These are phyloP conservation scores for Cardamine occulta DNA, from an alignment of 345 rosid genomes.

Conservation along the genomic window DNA sequence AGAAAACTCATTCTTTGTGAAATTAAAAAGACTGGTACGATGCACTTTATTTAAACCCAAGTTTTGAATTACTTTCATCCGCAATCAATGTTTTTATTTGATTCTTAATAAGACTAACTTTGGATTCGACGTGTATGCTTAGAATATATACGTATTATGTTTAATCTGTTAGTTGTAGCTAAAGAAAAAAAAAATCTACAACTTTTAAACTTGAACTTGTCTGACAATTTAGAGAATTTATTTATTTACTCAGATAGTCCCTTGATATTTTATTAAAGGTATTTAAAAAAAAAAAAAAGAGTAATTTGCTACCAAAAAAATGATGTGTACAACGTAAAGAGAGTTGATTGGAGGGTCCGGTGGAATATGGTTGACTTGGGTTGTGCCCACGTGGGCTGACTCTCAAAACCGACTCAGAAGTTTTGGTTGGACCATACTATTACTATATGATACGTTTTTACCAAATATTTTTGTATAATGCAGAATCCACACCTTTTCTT, in stretches of 20 bases:
- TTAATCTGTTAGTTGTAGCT: not conserved
- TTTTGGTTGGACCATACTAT: constrained; percentile 30
- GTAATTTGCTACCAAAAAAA: constrained; percentile 19
- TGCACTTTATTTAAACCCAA: not conserved
- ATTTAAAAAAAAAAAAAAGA: not conserved
- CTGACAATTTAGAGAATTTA: not conserved
- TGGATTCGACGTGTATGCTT: constrained; percentile 18
- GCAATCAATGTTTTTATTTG: not conserved
- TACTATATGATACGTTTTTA: not conserved
- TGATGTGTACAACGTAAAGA: constrained; percentile 30
- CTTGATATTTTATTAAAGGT: not conserved
- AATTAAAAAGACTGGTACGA: not conserved
- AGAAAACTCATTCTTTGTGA: not conserved
- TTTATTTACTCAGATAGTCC: not conserved
- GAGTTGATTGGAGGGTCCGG: constrained; percentile 18
- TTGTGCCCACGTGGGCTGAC: constrained; percentile 46
- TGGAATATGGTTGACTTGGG: constrained; percentile 36
- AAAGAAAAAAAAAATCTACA: not conserved
- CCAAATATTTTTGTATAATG: constrained; percentile 1
- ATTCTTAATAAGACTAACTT: not conserved
- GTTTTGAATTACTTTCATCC: not conserved
- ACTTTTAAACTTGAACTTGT: constrained; percentile 1
- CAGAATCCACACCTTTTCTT: constrained; percentile 10
- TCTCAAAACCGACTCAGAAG: constrained; percentile 30
- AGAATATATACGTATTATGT: not conserved